Conservation (phyloP, 176 grass and related monocot genomes). For the Stipa capillata region DNA sequence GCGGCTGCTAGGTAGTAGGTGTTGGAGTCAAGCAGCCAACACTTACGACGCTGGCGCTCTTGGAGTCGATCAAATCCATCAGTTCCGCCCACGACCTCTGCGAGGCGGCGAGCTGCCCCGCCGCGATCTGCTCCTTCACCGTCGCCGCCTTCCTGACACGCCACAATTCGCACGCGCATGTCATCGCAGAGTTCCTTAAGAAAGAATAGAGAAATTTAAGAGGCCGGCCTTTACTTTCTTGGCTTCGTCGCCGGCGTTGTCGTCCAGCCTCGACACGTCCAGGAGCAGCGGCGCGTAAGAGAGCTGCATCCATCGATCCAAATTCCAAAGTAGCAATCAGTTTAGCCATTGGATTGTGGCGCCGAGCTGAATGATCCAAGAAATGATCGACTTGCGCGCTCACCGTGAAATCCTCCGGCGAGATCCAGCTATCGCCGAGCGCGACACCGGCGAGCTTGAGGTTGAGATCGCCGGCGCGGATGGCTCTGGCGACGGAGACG, state of each 20-base stretch:
- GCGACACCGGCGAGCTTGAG: conserved; percentile 68
- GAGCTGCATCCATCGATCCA: conserved; percentile 27
- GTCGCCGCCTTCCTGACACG: conserved; percentile 37
- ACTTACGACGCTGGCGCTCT: conserved; percentile 4
- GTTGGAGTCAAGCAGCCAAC: background rate
- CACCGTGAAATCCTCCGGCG: conserved; percentile 64
- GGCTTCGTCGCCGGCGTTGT: conserved; percentile 37
- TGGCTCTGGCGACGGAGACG: conserved; percentile 34
- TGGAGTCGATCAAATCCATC: background rate
- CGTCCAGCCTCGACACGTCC: conserved; percentile 57
- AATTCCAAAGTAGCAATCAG: background rate
- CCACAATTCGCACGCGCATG: background rate
- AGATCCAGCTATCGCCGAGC: conserved; percentile 77
- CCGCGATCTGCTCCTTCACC: conserved; percentile 28
- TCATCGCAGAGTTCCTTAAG: background rate
- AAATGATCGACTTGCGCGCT: background rate
- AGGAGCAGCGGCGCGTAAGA: conserved; percentile 57
- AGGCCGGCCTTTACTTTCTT: too few relatives aligned
- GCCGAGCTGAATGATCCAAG: too few relatives aligned
- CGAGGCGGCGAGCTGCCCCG: background rate
- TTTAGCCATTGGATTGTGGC: background rate
- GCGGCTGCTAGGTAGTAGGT: background rate
- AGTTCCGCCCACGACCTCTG: background rate
- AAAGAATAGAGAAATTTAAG: background rate
- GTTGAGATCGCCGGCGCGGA: conserved; percentile 38